These are phyloP conservation scores for Astrothelium subdiscretum DNA, from an alignment of 495 filamentous ascomycete species.

Conservation along the genomic window DNA sequence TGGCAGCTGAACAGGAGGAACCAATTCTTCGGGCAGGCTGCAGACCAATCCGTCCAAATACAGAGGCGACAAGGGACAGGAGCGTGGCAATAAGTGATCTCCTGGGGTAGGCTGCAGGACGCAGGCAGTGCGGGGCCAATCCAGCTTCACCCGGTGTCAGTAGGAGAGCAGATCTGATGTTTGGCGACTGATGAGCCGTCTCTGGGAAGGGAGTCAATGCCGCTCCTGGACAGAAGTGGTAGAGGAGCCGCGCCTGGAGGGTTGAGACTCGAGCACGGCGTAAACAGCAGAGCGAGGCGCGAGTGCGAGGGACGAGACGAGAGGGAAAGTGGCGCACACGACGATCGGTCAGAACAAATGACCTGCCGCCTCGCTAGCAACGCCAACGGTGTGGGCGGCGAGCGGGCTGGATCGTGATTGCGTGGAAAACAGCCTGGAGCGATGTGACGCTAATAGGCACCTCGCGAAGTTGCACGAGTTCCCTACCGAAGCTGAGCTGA, in stretches of 20 bases:
- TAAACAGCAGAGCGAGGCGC: too few relatives aligned
- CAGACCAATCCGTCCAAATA: background rate
- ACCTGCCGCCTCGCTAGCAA: too few relatives aligned
- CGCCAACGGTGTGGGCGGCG: too few relatives aligned
- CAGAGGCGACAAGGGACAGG: background rate
- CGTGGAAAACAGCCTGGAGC: too few relatives aligned
- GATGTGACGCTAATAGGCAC: too few relatives aligned
- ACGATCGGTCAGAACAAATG: too few relatives aligned
- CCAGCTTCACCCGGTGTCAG: background rate
- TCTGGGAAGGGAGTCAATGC: background rate
- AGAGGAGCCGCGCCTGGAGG: background rate
- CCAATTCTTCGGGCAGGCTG: background rate
- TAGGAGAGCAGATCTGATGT: background rate
- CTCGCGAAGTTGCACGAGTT: too few relatives aligned
- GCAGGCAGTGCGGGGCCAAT: conserved; percentile 1
- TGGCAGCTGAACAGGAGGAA: background rate
- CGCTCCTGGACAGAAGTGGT: background rate
- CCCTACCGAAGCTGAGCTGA: too few relatives aligned
- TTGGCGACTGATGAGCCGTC: background rate
- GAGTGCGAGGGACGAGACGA: too few relatives aligned
- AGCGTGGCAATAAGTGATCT: conserved; percentile 2
- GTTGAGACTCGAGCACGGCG: background rate
- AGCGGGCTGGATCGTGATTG: too few relatives aligned
- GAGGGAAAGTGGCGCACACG: too few relatives aligned
- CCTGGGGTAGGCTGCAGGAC: background rate